These are phyloP conservation scores for Pluteus cervinus DNA, from an alignment of 768 basidiomycete species.

Conservation along the genomic window DNA sequence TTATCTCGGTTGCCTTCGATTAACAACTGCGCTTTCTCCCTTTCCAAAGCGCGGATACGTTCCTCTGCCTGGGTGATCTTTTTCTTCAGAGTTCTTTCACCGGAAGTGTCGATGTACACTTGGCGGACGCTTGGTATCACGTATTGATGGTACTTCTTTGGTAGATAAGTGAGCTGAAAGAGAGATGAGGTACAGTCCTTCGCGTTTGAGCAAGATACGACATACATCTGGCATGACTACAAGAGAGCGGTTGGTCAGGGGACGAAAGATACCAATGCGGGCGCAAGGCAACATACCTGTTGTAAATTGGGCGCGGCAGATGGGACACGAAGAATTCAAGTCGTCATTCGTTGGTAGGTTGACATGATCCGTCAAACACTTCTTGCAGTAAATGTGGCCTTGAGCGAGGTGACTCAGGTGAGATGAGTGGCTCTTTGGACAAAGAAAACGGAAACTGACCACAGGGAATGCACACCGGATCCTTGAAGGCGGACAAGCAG, in stretches of 20 bases:
- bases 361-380: conserved; percentile 44
- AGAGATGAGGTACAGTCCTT: neutral
- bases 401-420: conserved; percentile 4
- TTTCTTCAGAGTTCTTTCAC: conserved; percentile 17
- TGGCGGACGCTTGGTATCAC: conserved; percentile 40
- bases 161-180: conserved; percentile 37
- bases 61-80: conserved; percentile 31
- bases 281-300: conserved; percentile 34
- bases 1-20: conserved; percentile 36
- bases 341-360: conserved; percentile 25
- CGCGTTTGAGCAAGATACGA: neutral
- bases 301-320: conserved; percentile 50
- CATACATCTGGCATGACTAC: conserved; percentile 24
- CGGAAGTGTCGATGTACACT: conserved; percentile 38
- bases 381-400: conserved; percentile 64
- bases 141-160: conserved; percentile 43
- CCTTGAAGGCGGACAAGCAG: conserved; percentile 44
- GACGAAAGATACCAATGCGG: conserved; percentile 14
- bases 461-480: conserved; percentile 56
- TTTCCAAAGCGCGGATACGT: conserved; percentile 30
- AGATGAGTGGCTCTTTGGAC: neutral
- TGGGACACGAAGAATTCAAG: conserved; percentile 46
- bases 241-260: conserved; percentile 10
- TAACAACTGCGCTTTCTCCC: conserved; percentile 37
- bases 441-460: conserved; percentile 32